These are phyloP conservation scores for Trichosanthes cucumerina DNA, from an alignment of 306 rosid species.

Conservation along the genomic window DNA sequence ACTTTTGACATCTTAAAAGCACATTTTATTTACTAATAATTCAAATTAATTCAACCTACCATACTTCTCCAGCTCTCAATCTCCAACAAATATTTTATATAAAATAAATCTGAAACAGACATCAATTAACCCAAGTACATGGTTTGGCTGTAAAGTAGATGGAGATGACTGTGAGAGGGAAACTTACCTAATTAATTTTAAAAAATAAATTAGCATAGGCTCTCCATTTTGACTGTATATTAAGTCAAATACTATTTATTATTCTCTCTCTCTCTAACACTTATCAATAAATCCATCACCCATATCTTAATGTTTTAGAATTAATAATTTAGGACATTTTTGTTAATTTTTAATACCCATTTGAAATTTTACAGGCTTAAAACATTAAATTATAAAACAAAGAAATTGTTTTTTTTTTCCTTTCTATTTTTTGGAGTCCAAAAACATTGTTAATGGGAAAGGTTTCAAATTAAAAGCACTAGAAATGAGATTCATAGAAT, in stretches of 20 bases:
- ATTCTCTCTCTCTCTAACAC: background rate
- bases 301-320: background rate
- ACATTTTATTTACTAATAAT: background rate
- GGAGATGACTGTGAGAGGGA: background rate
- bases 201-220: background rate
- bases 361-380: background rate
- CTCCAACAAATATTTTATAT: background rate
- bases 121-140: background rate
- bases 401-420: background rate
- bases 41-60: background rate
- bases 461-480: background rate
- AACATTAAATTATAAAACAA: background rate
- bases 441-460: background rate
- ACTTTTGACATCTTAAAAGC: background rate
- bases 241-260: background rate
- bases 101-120: background rate
- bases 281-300: background rate
- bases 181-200: background rate
- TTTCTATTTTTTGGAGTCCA: background rate
- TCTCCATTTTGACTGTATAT: background rate
- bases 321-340: background rate
- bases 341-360: background rate
- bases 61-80: background rate
- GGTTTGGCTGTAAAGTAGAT: conserved; percentile 4
- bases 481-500: background rate